Percentiles rank a stretch among this genome's conserved stretches.
These are phyloP conservation scores for Ophiostoma sp. DNA, from an alignment of 2,329 filamentous ascomycete genomes.

Conservation along the genomic window DNA sequence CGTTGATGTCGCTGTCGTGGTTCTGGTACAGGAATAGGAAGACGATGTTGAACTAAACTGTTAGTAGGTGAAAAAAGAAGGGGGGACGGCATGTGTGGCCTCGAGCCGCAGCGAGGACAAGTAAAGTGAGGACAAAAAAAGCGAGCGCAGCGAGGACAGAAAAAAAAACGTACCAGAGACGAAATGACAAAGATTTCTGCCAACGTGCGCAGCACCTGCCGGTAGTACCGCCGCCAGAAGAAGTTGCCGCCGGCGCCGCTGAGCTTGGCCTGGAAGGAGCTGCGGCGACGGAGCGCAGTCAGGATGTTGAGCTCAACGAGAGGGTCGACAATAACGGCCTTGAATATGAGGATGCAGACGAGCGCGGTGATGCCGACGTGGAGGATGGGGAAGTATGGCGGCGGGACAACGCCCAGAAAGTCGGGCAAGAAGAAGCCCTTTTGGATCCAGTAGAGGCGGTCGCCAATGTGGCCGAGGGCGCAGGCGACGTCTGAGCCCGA, in stretches of 20 bases:
- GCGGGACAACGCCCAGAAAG: conserved; percentile 25
- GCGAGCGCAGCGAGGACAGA: background rate
- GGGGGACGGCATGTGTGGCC: background rate
- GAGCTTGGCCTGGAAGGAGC: background rate
- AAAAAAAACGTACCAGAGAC: background rate
- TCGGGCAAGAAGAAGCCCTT: conserved; percentile 25
- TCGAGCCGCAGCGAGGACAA: background rate
- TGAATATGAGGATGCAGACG: conserved; percentile 7
- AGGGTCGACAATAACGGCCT: conserved; percentile 9
- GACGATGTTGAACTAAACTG: conserved; percentile 22
- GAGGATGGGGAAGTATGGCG: conserved; percentile 27
- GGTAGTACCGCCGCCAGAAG: background rate
- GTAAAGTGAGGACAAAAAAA: background rate
- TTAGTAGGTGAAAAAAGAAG: too few relatives aligned
- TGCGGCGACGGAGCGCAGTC: conserved; percentile 7
- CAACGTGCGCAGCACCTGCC: background rate
- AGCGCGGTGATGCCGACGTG: conserved; percentile 25
- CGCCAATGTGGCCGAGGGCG: conserved; percentile 24
- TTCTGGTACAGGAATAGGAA: conserved; percentile 23
- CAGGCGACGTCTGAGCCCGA: conserved; percentile 22
- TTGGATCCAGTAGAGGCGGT: conserved; percentile 25
- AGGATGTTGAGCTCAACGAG: conserved; percentile 1
- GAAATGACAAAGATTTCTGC: conserved; percentile 19
- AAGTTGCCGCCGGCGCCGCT: background rate
- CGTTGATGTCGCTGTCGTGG: background rate